Conservation (phyloP, 2,329 filamentous ascomycete species). For the Epichloe festucae region DNA sequence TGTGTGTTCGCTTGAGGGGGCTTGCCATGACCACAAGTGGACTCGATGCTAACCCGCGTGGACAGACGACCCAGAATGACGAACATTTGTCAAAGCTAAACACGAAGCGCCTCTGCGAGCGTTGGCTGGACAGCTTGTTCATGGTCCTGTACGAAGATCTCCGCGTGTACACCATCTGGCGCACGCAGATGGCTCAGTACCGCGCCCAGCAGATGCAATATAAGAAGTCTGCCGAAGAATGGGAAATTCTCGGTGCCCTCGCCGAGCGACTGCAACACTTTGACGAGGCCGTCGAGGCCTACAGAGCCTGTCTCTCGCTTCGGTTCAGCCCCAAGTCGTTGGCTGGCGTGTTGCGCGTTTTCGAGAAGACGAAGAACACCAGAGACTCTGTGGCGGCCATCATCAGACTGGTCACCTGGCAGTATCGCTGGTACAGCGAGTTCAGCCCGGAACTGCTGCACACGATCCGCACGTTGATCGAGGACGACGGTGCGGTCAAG, state of each 20-base stretch:
- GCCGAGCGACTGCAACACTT: conserved; percentile 86
- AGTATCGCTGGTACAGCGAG: conserved; percentile 98
- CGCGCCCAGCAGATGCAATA: conserved; percentile 88
- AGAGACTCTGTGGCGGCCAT: conserved; percentile 72
- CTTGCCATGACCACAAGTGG: background rate
- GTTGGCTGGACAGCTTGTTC: conserved; percentile 96
- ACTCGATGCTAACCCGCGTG: background rate
- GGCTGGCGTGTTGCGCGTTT: conserved; percentile 67
- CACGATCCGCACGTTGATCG: conserved; percentile 82
- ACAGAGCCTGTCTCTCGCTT: conserved; percentile 72
- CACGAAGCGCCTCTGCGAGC: conserved; percentile 92
- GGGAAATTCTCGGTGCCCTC: conserved; percentile 91
- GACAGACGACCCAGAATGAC: conserved; percentile 49
- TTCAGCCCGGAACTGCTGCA: conserved; percentile 87
- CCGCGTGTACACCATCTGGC: conserved; percentile 97
- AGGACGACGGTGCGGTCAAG: conserved; percentile 95
- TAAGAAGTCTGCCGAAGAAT: conserved; percentile 92
- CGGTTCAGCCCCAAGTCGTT: conserved; percentile 92
- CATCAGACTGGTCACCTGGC: conserved; percentile 89
- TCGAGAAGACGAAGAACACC: conserved; percentile 66
- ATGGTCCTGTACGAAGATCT: conserved; percentile 99
- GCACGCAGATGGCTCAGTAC: conserved; percentile 93
- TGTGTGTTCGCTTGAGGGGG: background rate
- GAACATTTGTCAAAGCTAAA: conserved; percentile 80
- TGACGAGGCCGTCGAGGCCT: conserved; percentile 87